Percentiles rank a stretch among this genome's conserved stretches.
phyloP scores from a whole-genome alignment of 2,329 filamentous ascomycete genomes.

The Blastomyces gilchristii region DNA sequence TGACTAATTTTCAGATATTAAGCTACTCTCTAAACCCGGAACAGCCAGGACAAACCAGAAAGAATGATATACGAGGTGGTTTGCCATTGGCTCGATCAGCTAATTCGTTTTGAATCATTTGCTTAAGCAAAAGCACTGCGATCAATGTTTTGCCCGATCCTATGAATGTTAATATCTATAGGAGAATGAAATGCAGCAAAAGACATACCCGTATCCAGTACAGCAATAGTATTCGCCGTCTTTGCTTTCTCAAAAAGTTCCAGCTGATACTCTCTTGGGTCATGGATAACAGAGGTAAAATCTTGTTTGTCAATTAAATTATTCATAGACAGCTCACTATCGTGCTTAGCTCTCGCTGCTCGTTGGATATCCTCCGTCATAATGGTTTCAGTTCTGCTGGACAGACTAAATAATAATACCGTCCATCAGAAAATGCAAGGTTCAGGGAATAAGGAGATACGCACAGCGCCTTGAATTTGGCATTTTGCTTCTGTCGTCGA shows the following conservation, averaged over 20 bases:
- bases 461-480: conserved; percentile 41
- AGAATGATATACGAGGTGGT: conserved; percentile 64
- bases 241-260: conserved; percentile 88
- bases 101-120: conserved; percentile 67
- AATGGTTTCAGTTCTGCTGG: conserved; percentile 35
- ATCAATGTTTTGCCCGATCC: conserved; percentile 96
- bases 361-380: conserved; percentile 32
- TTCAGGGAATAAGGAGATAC: conserved; percentile 14
- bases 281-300: conserved; percentile 53
- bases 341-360: conserved; percentile 24
- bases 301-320: conserved; percentile 45
- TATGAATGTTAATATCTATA: conserved; percentile 24
- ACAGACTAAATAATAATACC: conserved; percentile 22
- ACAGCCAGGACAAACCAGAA: conserved; percentile 49
- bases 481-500: conserved; percentile 42
- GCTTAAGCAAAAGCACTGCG: conserved; percentile 69
- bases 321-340: conserved; percentile 45
- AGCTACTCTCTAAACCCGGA: not conserved
- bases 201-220: conserved; percentile 68
- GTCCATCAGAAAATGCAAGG: conserved; percentile 7
- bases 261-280: conserved; percentile 79
- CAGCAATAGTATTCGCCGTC: conserved; percentile 75
- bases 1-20: conserved; percentile 23
- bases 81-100: conserved; percentile 53
- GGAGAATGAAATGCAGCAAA: not conserved